Base-by-base conservation (phyloP, 2,329 filamentous ascomycete genomes). In the Aureobasidium subglaciale region DNA sequence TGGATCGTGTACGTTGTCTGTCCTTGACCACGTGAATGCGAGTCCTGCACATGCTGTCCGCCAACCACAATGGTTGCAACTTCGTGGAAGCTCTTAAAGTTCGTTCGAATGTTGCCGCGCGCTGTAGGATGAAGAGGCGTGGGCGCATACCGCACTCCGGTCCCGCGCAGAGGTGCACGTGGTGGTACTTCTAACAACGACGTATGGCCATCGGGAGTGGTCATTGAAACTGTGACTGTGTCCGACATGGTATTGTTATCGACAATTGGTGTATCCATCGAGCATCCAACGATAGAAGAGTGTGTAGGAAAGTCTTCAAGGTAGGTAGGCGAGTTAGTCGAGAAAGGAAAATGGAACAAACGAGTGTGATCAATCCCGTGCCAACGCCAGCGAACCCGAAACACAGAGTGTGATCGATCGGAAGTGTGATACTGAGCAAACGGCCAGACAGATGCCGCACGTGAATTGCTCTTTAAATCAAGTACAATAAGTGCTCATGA, bases 1-100 rank as follows among this genome's bases (percentile, higher is more conserved):
- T 79, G 77, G 11, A 79, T 65, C 50, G 70, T 65, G 62, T 75
- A 79, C 15, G 64, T 69, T 5, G 67, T 71, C 18, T 63, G 59
- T 10, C 68, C 64, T 20, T 63, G 56, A 13, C 46, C 50, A 29
- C 63, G 63, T 46, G 60, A 57, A 18, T 20, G 3, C 2, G 32
- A 18, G 42, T 54, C 50, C 29, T 60, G 45, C 35, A 70, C 65
- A 24, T 54, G 50, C 37, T 18, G 22, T 42, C 50, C 50, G 6
- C 75, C 75, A 27, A 78, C 66, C 43, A 69, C 35, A 16, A 71
- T 59, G 2, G 67, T 70, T 6, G 71, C 70, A 58, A 75, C 68
- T 55, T 68, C 68, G 40, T 70, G 66, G 59, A 75, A 69, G 43
- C 70, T 69, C 18, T 70, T 65, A 60, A 71, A 69, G 5, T 60